Evolutionary conservation across 176 grass and related monocot genomes (phyloP).

Genomic region (Raddia distichophylla): DNA sequence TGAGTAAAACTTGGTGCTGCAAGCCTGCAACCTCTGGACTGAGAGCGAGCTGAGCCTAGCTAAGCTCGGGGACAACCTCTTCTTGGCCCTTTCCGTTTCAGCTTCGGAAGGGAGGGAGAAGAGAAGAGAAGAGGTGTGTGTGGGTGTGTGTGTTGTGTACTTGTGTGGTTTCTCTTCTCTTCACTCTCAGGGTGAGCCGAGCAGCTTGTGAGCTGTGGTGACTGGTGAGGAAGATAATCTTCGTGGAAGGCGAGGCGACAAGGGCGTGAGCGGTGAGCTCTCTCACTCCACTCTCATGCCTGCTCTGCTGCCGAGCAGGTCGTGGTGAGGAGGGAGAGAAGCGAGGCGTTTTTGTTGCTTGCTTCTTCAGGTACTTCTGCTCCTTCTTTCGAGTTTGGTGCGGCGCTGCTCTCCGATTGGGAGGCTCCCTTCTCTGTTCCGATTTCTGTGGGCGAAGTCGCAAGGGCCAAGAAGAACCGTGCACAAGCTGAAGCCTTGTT

Average conservation of each 20-base stretch:
- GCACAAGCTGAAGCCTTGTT: neutral
- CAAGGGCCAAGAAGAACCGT: slow-evolving; percentile 3
- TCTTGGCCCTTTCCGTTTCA: slow-evolving; percentile 34
- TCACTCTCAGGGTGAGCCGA: neutral
- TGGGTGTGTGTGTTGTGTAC: too few relatives aligned
- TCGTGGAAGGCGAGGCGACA: slow-evolving; percentile 36
- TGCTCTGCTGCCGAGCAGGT: neutral
- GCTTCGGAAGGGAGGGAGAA: neutral
- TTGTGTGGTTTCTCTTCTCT: neutral
- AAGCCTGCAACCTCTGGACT: neutral
- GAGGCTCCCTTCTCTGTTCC: neutral
- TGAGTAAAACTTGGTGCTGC: slow-evolving; percentile 13
- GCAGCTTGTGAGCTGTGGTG: neutral
- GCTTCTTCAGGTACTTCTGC: slow-evolving; percentile 32
- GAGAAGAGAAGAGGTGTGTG: too few relatives aligned
- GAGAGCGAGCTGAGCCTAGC: neutral
- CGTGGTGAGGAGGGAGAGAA: neutral
- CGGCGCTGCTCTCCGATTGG: neutral
- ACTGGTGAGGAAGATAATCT: slow-evolving; percentile 26
- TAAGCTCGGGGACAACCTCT: slow-evolving; percentile 25
- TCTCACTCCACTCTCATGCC: neutral
- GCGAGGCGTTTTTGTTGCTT: slow-evolving; percentile 23
- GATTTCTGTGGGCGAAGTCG: neutral
- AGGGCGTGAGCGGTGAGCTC: slow-evolving; percentile 14
- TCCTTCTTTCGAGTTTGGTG: neutral